These are phyloP conservation scores for Lentinula novae-zelandiae DNA, from an alignment of 1,284 basidiomycete genomes.

Conservation along the genomic window DNA sequence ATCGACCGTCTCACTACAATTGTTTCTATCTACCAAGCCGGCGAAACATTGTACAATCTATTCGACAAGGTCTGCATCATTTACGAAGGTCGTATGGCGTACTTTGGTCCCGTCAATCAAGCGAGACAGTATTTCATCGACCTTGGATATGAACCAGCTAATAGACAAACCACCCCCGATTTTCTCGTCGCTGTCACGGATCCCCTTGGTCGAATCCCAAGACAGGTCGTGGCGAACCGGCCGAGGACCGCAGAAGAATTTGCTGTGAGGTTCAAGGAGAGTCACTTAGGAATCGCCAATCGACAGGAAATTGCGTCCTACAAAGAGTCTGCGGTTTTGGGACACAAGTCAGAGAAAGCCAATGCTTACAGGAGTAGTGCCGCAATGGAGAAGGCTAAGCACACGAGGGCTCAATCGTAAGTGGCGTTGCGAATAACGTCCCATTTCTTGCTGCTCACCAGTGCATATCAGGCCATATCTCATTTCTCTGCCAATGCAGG, in stretches of 20 bases:
- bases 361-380: conserved; percentile 47
- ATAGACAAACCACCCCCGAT: conserved; percentile 57
- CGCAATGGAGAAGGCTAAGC: conserved; percentile 45
- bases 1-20: conserved; percentile 50
- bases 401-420: conserved; percentile 28
- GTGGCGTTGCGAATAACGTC: conserved; percentile 1
- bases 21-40: conserved; percentile 72
- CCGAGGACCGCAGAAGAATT: conserved; percentile 67
- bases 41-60: conserved; percentile 50
- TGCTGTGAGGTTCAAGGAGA: conserved; percentile 44
- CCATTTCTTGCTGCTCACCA: not conserved
- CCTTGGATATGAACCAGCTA: conserved; percentile 54
- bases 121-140: conserved; percentile 68
- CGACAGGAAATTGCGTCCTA: conserved; percentile 43
- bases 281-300: conserved; percentile 35
- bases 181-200: conserved; percentile 58
- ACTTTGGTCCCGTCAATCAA: conserved; percentile 59
- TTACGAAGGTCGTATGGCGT: conserved; percentile 68
- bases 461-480: conserved; percentile 38
- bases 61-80: conserved; percentile 68
- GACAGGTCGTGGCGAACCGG: conserved; percentile 40
- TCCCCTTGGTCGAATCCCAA: conserved; percentile 49
- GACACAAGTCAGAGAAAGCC: conserved; percentile 30
- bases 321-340: conserved; percentile 30
- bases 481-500: conserved; percentile 55